Conservation (phyloP, 2,329 filamentous ascomycete genomes). For the Monascus ruber region DNA sequence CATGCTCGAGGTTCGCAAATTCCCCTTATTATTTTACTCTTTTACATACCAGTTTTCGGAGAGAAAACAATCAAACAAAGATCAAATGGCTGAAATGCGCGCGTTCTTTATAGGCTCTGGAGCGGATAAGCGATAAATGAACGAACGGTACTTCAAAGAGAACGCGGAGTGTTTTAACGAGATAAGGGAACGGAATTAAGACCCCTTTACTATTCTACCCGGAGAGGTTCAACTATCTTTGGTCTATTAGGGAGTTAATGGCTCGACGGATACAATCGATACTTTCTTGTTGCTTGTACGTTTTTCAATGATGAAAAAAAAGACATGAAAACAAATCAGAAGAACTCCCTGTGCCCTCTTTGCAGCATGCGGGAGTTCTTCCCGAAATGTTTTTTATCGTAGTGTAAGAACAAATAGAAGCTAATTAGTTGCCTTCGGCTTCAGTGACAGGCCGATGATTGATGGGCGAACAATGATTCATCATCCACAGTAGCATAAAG, state of each 20-base stretch:
- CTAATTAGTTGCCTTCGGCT: too few species aligned
- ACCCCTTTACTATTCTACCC: neutral
- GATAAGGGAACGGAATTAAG: neutral
- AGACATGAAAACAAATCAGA: too few species aligned
- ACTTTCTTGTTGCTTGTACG: conserved; percentile 6
- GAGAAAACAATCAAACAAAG: neutral
- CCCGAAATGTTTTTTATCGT: neutral
- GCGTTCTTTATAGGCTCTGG: conserved; percentile 21
- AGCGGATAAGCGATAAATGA: conserved; percentile 34
- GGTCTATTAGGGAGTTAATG: conserved; percentile 23
- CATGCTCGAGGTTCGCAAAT: conserved; percentile 64
- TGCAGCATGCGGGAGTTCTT: neutral
- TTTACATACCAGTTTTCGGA: neutral
- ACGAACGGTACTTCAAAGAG: neutral
- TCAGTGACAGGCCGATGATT: too few species aligned
- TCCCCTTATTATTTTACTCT: neutral
- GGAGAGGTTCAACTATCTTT: conserved; percentile 11
- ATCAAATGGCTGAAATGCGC: conserved; percentile 1
- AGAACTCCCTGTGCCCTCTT: too few species aligned
- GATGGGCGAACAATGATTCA: too few species aligned
- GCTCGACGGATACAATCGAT: conserved; percentile 24
- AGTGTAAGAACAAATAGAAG: too few species aligned
- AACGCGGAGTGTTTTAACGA: neutral
- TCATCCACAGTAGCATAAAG: too few species aligned
- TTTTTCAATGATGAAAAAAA: too few species aligned